These are phyloP conservation scores for Hyaloscypha variabilis DNA, from an alignment of 495 filamentous ascomycete genomes.

Conservation along the genomic window DNA sequence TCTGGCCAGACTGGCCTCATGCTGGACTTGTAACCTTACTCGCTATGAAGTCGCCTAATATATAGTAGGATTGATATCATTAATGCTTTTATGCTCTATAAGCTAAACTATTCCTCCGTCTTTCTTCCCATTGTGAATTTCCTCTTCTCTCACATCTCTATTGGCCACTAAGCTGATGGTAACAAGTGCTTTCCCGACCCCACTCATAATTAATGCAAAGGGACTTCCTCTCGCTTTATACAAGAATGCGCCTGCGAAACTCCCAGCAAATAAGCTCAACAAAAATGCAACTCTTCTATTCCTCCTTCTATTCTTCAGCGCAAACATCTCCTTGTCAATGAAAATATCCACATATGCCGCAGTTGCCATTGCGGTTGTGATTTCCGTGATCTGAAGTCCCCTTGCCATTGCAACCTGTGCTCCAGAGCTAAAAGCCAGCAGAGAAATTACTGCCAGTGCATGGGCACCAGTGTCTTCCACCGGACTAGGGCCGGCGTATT, in stretches of 20 bases:
- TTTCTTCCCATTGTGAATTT: no score
- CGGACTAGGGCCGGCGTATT: slow-evolving; percentile 36
- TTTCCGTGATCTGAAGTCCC: slow-evolving; percentile 59
- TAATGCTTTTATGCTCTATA: no score
- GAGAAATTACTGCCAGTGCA: slow-evolving; percentile 42
- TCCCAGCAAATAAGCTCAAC: slow-evolving; percentile 48
- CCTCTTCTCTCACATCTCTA: no score
- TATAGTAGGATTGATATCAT: no score
- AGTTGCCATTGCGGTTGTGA: slow-evolving; percentile 69
- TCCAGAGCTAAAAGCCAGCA: slow-evolving; percentile 59
- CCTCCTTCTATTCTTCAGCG: slow-evolving; percentile 46
- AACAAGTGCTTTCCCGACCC: slow-evolving; percentile 42
- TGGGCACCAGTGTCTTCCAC: slow-evolving; percentile 39
- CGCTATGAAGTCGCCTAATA: no score
- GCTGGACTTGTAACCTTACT: no score
- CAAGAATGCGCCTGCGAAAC: slow-evolving; percentile 51
- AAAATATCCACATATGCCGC: slow-evolving; percentile 64
- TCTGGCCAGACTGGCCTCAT: no score
- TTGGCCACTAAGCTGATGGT: no score
- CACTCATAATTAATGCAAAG: not conserved
- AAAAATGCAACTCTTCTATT: slow-evolving; percentile 58
- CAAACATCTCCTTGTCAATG: slow-evolving; percentile 52
- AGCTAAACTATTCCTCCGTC: no score
- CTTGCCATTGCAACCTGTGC: slow-evolving; percentile 61
- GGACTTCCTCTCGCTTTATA: slow-evolving; percentile 8